Conservation (phyloP, 495 filamentous ascomycete genomes). For the Xylaria bambusicola region DNA sequence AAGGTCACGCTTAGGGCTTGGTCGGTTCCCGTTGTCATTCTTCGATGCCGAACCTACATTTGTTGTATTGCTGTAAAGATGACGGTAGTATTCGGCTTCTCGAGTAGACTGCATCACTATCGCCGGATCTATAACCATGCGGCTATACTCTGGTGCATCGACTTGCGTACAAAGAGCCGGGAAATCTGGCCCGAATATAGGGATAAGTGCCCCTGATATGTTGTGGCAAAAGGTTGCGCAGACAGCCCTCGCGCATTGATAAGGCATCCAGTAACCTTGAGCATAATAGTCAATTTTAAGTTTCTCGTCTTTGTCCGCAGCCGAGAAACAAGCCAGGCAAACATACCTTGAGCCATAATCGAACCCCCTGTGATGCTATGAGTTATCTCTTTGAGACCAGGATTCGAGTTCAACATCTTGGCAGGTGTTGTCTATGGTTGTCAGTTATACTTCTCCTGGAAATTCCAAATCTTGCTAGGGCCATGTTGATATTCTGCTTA, state of each 20-base stretch:
- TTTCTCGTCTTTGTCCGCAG: background rate
- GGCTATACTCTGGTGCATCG: constrained; percentile 55
- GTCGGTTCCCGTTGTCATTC: constrained; percentile 2
- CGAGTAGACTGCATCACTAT: constrained; percentile 60
- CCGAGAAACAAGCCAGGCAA: background rate
- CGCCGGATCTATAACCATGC: constrained; percentile 66
- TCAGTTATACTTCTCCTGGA: constrained; percentile 17
- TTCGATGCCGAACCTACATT: constrained; percentile 4
- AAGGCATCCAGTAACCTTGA: constrained; percentile 97
- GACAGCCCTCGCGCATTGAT: constrained; percentile 75
- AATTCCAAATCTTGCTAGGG: too few species aligned
- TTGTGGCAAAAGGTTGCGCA: constrained; percentile 84
- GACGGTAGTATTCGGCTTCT: constrained; percentile 53
- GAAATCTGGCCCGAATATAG: constrained; percentile 84
- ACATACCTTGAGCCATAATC: constrained; percentile 82
- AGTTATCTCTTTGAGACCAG: constrained; percentile 79
- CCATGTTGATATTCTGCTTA: constrained; percentile 33
- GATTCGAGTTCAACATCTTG: constrained; percentile 76
- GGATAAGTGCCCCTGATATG: constrained; percentile 82
- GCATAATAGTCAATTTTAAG: background rate
- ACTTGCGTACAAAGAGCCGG: constrained; percentile 67
- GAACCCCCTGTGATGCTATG: constrained; percentile 95
- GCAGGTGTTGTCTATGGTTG: constrained; percentile 72
- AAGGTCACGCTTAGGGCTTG: constrained; percentile 24
- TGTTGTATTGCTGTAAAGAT: constrained; percentile 27